Evolutionary conservation across 73 alveolate species (phyloP).

Genomic region (Tetrahymena elliotti): DNA sequence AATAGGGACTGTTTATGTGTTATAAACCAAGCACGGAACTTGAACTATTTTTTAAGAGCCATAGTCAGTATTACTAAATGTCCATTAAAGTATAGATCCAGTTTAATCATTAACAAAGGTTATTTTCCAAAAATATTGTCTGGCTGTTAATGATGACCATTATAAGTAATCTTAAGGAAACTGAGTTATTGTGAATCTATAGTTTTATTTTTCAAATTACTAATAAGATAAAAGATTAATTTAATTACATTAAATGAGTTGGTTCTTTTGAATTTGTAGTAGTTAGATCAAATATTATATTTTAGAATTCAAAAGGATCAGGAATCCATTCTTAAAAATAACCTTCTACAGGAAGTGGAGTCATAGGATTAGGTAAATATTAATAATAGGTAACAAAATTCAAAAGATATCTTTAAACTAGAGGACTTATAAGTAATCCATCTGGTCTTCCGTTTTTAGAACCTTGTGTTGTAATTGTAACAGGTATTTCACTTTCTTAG

Average conservation of each 20-base stretch:
- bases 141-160: background rate
- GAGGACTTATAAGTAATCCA: background rate
- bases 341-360: background rate
- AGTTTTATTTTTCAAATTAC: no score
- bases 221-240: no score
- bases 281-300: background rate
- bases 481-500: background rate
- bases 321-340: background rate
- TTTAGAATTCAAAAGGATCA: background rate
- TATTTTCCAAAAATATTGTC: background rate
- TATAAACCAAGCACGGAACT: background rate
- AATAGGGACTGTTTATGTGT: background rate
- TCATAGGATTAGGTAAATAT: background rate
- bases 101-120: background rate
- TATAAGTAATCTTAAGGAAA: background rate
- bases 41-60: background rate
- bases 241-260: background rate
- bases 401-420: background rate
- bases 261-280: background rate
- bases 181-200: background rate
- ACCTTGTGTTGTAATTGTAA: background rate
- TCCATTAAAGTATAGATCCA: background rate
- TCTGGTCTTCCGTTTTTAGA: background rate
- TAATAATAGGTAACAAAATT: background rate
- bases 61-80: background rate